Evolutionary conservation across 2,329 filamentous ascomycete genomes (phyloP).

Genomic region (Xylariaceae sp.): DNA sequence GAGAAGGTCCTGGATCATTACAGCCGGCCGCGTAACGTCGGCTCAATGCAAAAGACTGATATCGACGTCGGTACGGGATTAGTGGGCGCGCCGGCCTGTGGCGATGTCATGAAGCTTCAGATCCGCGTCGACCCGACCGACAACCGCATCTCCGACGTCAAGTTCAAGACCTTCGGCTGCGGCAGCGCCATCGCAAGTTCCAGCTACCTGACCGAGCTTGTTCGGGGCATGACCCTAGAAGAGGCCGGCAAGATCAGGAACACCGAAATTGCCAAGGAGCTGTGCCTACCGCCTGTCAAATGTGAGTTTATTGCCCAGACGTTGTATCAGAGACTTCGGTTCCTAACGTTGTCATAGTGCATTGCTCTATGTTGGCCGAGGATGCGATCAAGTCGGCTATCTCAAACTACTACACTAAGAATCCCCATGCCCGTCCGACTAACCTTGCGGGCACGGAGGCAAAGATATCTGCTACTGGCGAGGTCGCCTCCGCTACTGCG

Average conservation of each 20-base stretch:
- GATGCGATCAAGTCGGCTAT: constrained; percentile 92
- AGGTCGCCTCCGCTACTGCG: constrained; percentile 29
- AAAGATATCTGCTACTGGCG: constrained; percentile 57
- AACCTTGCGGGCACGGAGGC: constrained; percentile 72
- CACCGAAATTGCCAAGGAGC: constrained; percentile 95
- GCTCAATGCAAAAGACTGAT: constrained; percentile 68
- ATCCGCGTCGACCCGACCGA: constrained; percentile 73
- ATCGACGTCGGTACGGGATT: constrained; percentile 70
- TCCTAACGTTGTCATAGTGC: constrained; percentile 49
- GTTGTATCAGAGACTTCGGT: constrained; percentile 18
- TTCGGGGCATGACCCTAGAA: constrained; percentile 93
- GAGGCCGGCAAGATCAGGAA: constrained; percentile 91
- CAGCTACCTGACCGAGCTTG: constrained; percentile 90
- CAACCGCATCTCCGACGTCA: constrained; percentile 73
- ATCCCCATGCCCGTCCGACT: constrained; percentile 69
- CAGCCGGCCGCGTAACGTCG: constrained; percentile 73
- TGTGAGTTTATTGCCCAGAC: constrained; percentile 43
- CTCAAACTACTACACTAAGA: constrained; percentile 87
- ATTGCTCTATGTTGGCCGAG: constrained; percentile 90
- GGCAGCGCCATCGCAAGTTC: constrained; percentile 88
- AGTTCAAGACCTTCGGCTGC: constrained; percentile 82
- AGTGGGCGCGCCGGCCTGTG: constrained; percentile 82
- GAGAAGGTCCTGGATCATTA: constrained; percentile 75
- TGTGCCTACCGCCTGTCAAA: constrained; percentile 75
- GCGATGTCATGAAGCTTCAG: constrained; percentile 91